Base-by-base conservation (phyloP, 140 eudicot species). In the Flaveria floridana region DNA sequence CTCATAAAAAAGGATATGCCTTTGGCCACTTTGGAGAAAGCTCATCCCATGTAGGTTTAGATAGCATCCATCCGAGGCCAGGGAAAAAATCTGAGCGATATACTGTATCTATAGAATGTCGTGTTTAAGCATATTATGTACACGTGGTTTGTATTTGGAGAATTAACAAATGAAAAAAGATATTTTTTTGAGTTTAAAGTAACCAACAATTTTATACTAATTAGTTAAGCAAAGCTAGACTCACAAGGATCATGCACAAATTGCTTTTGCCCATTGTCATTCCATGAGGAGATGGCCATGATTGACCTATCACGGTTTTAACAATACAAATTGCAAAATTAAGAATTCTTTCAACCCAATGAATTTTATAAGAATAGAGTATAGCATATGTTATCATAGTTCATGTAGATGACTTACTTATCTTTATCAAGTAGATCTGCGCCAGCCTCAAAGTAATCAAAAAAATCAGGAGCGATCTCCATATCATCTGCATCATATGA, bases 11-110 rank as follows among this genome's bases (percentile, higher is more conserved):
- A 88, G 97, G 97, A 94, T 94, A 94, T 90, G 97, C 97, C 72
- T 88, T 90, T 12, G 97, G 99, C 98, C 98, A 93, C 85, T 93
- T 93, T 47, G 98, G 98, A 75, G 98, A 90, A 58, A 93, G 68
- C 79, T 93, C 98, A 77, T 80, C 87, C 97, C 98, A 93, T n/a
- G 91, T 90, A 65, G 91, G 73, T 77, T 72, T 93, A 18, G 98
- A 73, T 41, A 93, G 86, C 98, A 93, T 93, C 98, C 98, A 93
- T 62, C 98, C 98, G 77, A 93, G 97, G 66, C 98, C 98, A 72
- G 98, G 97, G 73, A 93, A 93, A 83, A 93, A 93, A 77, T 93
- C 97, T 20, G 97, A 90, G 46, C 98, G 96, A 64, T 93, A 93
- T 72, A 93, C 84, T 53, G 86, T 79, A 85, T 88, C 97, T 93